Conservation (phyloP, 192 early-diverging fungal genomes). For the Phlyctochytrium arcticum region DNA sequence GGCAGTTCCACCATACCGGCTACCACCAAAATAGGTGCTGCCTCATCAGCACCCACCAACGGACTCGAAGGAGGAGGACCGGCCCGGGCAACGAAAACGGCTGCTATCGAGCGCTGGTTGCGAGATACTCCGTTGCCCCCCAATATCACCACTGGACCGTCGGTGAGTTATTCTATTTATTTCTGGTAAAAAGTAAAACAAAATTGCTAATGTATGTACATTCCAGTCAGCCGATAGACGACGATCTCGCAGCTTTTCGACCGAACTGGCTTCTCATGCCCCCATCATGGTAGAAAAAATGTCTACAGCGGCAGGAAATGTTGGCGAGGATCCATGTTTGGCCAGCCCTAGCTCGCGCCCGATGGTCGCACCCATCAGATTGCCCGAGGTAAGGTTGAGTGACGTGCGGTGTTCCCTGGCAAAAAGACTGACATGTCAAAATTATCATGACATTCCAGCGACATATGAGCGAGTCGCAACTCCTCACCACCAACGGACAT, state of each 20-base stretch:
- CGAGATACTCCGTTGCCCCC: conserved; percentile 16
- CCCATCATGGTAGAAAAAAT: not conserved
- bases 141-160: not conserved
- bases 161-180: not conserved
- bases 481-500: too few species aligned
- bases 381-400: too few species aligned
- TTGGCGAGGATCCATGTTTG: too few species aligned
- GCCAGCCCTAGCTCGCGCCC: too few species aligned
- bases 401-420: too few species aligned
- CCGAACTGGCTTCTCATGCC: not conserved
- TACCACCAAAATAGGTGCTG: not conserved
- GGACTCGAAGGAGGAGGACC: too few species aligned
- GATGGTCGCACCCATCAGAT: too few species aligned
- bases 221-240: not conserved
- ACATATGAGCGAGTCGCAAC: too few species aligned
- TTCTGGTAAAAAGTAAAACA: not conserved
- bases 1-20: not conserved
- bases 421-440: too few species aligned
- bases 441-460: too few species aligned
- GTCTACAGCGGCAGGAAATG: not conserved
- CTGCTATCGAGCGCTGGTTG: conserved; percentile 19
- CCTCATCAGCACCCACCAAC: not conserved
- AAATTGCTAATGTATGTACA: not conserved
- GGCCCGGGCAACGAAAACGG: not conserved
- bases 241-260: not conserved